Percentiles rank a stretch among this genome's conserved stretches.
These are phyloP conservation scores for Penicillium brasilianum DNA, from an alignment of 2,329 filamentous ascomycete genomes.

Conservation along the genomic window DNA sequence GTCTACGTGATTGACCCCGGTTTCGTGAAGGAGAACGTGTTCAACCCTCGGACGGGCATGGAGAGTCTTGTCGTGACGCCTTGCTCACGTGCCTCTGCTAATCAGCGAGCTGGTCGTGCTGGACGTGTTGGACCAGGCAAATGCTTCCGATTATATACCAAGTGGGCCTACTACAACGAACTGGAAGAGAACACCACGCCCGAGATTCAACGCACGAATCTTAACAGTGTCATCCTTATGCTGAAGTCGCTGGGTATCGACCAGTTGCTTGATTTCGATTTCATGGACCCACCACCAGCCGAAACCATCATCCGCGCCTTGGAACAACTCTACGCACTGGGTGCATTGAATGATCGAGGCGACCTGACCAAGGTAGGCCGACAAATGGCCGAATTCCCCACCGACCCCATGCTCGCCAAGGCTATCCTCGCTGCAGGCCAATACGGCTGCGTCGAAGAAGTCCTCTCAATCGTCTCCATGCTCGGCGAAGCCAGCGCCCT, in stretches of 20 bases:
- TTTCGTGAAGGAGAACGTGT: conserved; percentile 93
- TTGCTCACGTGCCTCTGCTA: conserved; percentile 87
- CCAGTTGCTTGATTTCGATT: conserved; percentile 91
- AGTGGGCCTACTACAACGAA: conserved; percentile 92
- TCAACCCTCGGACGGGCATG: conserved; percentile 90
- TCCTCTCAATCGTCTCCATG: conserved; percentile 93
- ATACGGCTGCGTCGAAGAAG: conserved; percentile 90
- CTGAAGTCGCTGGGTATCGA: conserved; percentile 91
- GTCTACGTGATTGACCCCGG: conserved; percentile 95
- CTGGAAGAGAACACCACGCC: conserved; percentile 90
- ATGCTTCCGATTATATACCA: conserved; percentile 91
- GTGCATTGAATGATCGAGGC: conserved; percentile 85
- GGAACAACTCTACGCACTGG: conserved; percentile 88
- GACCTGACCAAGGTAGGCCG: conserved; percentile 88
- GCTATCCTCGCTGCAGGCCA: conserved; percentile 86
- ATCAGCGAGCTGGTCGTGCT: conserved; percentile 89
- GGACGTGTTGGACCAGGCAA: conserved; percentile 91
- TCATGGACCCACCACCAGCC: conserved; percentile 90
- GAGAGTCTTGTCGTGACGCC: conserved; percentile 89
- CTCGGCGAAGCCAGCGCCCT: conserved; percentile 84
- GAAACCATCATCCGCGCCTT: conserved; percentile 87
- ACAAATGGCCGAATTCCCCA: conserved; percentile 94
- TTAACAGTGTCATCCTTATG: conserved; percentile 81
- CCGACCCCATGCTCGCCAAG: conserved; percentile 89
- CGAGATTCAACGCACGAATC: conserved; percentile 88